Evolutionary conservation across 352 stramenopile species (phyloP).

Genomic region (Phytopythium montanum): DNA sequence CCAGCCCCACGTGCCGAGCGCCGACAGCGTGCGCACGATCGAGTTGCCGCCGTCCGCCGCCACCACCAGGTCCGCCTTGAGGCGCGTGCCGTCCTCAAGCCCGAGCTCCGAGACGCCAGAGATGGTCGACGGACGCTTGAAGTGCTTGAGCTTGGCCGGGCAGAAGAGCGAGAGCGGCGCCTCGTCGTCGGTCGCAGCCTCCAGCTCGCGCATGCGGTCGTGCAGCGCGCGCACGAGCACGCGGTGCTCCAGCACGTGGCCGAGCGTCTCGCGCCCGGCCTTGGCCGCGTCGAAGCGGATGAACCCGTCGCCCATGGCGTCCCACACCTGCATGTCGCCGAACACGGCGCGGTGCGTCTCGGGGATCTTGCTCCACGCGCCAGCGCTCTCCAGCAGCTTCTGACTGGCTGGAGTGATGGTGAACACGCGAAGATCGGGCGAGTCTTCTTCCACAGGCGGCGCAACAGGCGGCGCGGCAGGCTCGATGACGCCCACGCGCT

Average conservation of each 20-base stretch:
- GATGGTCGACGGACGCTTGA: conserved; percentile 45
- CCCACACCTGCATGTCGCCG: conserved; percentile 90
- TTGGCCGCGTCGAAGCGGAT: conserved; percentile 85
- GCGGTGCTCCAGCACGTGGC: conserved; percentile 86
- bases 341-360: conserved; percentile 62
- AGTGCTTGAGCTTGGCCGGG: conserved; percentile 81
- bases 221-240: conserved; percentile 84
- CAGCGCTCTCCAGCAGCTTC: conserved; percentile 59
- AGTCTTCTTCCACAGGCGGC: conserved; percentile 46
- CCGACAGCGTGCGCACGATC: conserved; percentile 81
- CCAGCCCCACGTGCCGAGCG: conserved; percentile 88
- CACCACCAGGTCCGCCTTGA: conserved; percentile 79
- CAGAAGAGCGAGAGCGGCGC: conserved; percentile 69
- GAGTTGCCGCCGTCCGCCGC: conserved; percentile 89
- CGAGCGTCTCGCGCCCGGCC: conserved; percentile 53
- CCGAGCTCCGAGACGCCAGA: conserved; percentile 54
- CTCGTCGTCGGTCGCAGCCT: conserved; percentile 30
- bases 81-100: conserved; percentile 64
- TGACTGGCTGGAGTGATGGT: conserved; percentile 87
- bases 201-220: conserved; percentile 80
- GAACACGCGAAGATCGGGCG: conserved; percentile 87
- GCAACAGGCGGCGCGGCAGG: conserved; percentile 31
- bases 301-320: conserved; percentile 85
- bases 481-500: conserved; percentile 79
- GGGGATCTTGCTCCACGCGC: conserved; percentile 78